These are phyloP conservation scores for Madurella mycetomatis DNA, from an alignment of 2,329 filamentous ascomycete species.

Conservation along the genomic window DNA sequence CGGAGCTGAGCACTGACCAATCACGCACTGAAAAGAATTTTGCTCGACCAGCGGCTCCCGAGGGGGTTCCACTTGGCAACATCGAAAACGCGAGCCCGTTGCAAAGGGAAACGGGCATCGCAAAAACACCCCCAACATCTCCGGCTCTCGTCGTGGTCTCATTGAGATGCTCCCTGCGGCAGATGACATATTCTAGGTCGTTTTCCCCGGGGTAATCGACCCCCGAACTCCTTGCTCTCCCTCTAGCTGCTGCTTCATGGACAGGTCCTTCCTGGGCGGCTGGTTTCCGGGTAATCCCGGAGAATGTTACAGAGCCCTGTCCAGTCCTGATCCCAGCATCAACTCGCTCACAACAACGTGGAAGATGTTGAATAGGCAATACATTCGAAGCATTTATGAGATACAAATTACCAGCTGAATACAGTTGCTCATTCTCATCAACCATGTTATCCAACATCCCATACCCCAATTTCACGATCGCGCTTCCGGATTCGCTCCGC, in stretches of 20 bases:
- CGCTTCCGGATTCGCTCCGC: not conserved
- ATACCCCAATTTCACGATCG: not conserved
- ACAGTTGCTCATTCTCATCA: no score
- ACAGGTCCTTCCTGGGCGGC: not conserved
- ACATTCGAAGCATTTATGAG: no score
- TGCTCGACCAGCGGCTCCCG: conserved; percentile 24
- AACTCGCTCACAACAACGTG: not conserved
- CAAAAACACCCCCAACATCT: not conserved
- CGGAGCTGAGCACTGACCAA: conserved; percentile 22
- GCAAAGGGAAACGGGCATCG: not conserved
- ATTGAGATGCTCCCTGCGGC: no score
- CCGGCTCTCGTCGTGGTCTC: no score
- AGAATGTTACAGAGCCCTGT: conserved; percentile 19
- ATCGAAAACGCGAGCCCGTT: conserved; percentile 12
- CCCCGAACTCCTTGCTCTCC: not conserved
- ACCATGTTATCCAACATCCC: not conserved
- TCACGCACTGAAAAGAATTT: conserved; percentile 25
- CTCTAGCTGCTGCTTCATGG: not conserved
- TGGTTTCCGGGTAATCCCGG: conserved; percentile 24
- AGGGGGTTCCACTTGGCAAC: conserved; percentile 20
- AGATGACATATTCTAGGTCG: not conserved
- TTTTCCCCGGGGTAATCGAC: not conserved
- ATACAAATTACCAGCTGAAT: no score
- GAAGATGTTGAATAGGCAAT: no score
- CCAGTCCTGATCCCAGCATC: not conserved